A percentile compares a stretch with the other conserved stretches of the same genome.
phyloP scores from a whole-genome alignment of 2,329 filamentous ascomycete species.

The Colletotrichum plurivorum region DNA sequence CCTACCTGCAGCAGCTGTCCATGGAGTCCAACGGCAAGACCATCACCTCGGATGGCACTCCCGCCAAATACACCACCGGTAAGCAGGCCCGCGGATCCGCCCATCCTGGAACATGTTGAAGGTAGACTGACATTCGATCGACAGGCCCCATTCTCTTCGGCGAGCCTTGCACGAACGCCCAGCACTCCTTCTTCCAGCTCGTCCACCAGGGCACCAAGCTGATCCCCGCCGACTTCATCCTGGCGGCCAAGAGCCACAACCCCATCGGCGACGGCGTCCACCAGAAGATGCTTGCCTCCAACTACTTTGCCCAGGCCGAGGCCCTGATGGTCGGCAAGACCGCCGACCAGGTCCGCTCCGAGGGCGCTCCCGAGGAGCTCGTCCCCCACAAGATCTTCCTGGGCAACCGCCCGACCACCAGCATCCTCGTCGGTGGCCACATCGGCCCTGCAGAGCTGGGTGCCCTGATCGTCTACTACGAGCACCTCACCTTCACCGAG shows the following conservation, averaged over 20 bases:
- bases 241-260: conserved; percentile 97
- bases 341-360: conserved; percentile 81
- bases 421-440: conserved; percentile 88
- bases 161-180: conserved; percentile 98
- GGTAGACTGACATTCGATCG: conserved; percentile 19
- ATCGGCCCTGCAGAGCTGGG: conserved; percentile 96
- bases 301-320: conserved; percentile 92
- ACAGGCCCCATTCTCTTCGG: conserved; percentile 90
- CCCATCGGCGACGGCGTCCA: conserved; percentile 92
- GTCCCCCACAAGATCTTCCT: conserved; percentile 99
- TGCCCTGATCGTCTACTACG: conserved; percentile 97
- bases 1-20: conserved; percentile 98
- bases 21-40: conserved; percentile 99
- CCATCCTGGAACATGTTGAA: neutral
- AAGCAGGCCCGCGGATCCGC: conserved; percentile 39
- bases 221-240: conserved; percentile 97
- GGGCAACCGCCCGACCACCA: conserved; percentile 96
- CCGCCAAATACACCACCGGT: conserved; percentile 97
- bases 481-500: conserved; percentile 98
- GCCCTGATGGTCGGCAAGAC: conserved; percentile 94
- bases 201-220: conserved; percentile 99
- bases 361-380: conserved; percentile 80
- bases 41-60: conserved; percentile 87
- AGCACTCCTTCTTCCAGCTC: conserved; percentile 99
- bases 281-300: conserved; percentile 95